Conservation (phyloP, 192 early-diverging fungal species). For the Coemansia sp. region DNA sequence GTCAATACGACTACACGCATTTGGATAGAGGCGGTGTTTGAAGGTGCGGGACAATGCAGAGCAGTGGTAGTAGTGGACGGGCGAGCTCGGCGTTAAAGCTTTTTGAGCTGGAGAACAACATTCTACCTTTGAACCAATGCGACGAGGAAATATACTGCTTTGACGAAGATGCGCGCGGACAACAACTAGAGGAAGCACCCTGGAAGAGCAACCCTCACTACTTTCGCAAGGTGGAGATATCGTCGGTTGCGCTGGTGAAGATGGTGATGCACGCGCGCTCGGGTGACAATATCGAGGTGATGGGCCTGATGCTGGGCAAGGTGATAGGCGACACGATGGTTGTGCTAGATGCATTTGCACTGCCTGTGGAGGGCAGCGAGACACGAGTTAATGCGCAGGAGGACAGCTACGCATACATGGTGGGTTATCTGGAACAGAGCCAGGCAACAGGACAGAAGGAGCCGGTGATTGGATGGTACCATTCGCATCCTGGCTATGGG, state of each 20-base stretch:
- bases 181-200: constrained; percentile 62
- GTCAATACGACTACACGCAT: no score
- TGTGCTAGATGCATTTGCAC: constrained; percentile 94
- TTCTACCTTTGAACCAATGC: constrained; percentile 61
- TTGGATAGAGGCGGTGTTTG: no score
- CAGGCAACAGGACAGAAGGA: constrained; percentile 88
- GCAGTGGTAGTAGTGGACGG: background rate
- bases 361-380: constrained; percentile 98
- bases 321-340: constrained; percentile 83
- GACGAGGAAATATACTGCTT: constrained; percentile 82
- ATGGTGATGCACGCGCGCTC: constrained; percentile 99
- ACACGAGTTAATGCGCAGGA: constrained; percentile 91
- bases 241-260: constrained; percentile 94
- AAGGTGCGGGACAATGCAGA: no score
- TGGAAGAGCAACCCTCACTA: constrained; percentile 71
- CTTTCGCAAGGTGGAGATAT: constrained; percentile 85
- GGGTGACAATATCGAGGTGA: constrained; percentile 93
- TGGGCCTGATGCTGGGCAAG: constrained; percentile 98
- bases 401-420: constrained; percentile 98
- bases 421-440: constrained; percentile 80
- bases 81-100: constrained; percentile 38
- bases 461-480: constrained; percentile 98
- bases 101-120: constrained; percentile 69
- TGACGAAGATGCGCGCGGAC: constrained; percentile 67
- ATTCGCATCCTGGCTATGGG: constrained; percentile 98